phyloP scores from a whole-genome alignment of 306 rosid genomes.

The Abrus pulchellus region DNA sequence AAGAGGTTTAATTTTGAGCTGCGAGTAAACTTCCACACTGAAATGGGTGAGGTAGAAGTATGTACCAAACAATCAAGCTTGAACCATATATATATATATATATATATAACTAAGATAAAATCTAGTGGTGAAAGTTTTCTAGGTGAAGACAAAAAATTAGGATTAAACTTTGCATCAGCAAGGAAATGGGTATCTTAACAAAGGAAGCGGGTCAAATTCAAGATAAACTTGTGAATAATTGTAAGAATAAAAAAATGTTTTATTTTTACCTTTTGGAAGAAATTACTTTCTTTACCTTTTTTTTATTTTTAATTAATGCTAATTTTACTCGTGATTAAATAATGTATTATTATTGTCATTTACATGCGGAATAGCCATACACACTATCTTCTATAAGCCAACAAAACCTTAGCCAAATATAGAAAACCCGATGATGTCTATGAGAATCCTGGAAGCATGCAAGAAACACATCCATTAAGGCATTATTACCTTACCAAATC shows the following conservation, averaged over 20 bases:
- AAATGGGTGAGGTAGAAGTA: not conserved
- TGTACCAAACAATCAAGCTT: not conserved
- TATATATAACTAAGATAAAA: not conserved
- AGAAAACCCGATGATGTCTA: constrained; percentile 49
- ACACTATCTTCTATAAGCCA: constrained; percentile 38
- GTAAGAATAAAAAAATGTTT: not conserved
- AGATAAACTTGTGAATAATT: not conserved
- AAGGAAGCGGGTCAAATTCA: not conserved
- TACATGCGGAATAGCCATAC: constrained; percentile 35
- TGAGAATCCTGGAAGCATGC: constrained; percentile 54
- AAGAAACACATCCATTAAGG: constrained; percentile 44
- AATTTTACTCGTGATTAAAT: not conserved
- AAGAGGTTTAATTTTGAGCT: constrained; percentile 37
- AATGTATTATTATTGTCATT: constrained; percentile 31
- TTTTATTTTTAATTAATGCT: too few relatives aligned
- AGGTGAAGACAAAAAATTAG: not conserved
- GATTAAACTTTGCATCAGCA: constrained; percentile 3
- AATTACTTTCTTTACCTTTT: not conserved
- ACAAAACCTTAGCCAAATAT: constrained; percentile 37
- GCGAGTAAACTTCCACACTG: constrained; percentile 33
- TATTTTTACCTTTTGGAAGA: not conserved
- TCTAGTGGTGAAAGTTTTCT: not conserved
- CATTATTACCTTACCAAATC: constrained; percentile 34
- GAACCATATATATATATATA: not conserved
- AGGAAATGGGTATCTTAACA: not conserved